These are phyloP conservation scores for Trypethelium eluteriae DNA, from an alignment of 495 filamentous ascomycete genomes.

Conservation along the genomic window DNA sequence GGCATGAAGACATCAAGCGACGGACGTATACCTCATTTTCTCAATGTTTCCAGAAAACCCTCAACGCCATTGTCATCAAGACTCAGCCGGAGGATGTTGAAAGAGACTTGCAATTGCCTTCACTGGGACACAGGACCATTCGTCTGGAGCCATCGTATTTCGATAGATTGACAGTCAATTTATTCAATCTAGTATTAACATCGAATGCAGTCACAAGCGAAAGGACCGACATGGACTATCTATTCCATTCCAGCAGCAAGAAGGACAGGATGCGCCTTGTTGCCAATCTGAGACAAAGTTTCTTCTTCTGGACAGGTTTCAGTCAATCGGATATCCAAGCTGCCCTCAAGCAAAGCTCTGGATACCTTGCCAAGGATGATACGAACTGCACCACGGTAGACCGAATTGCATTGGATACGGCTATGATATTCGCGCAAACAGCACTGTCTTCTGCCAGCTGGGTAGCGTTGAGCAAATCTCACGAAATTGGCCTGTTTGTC, in stretches of 20 bases:
- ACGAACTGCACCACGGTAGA: slow-evolving; percentile 52
- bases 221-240: slow-evolving; percentile 72
- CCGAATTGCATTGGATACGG: slow-evolving; percentile 49
- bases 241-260: slow-evolving; percentile 69
- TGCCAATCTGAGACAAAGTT: slow-evolving; percentile 74
- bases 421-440: slow-evolving; percentile 53
- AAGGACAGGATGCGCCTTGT: slow-evolving; percentile 58
- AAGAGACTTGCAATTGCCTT: slow-evolving; percentile 56
- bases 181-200: slow-evolving; percentile 72
- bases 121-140: slow-evolving; percentile 61
- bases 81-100: slow-evolving; percentile 64
- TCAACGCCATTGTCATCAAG: slow-evolving; percentile 74
- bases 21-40: slow-evolving; percentile 40
- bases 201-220: slow-evolving; percentile 89
- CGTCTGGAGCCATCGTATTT: slow-evolving; percentile 74
- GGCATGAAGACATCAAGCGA: slow-evolving; percentile 45
- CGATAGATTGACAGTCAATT: slow-evolving; percentile 74
- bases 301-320: slow-evolving; percentile 84
- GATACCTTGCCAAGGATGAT: slow-evolving; percentile 53
- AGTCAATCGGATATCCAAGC: slow-evolving; percentile 51
- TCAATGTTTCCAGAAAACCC: slow-evolving; percentile 54
- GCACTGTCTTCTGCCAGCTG: slow-evolving; percentile 56
- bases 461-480: slow-evolving; percentile 55
- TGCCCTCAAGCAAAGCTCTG: slow-evolving; percentile 54
- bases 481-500: slow-evolving; percentile 72